phyloP scores from a whole-genome alignment of 2,329 filamentous ascomycete genomes.

The Colletotrichum euphorbiae region DNA sequence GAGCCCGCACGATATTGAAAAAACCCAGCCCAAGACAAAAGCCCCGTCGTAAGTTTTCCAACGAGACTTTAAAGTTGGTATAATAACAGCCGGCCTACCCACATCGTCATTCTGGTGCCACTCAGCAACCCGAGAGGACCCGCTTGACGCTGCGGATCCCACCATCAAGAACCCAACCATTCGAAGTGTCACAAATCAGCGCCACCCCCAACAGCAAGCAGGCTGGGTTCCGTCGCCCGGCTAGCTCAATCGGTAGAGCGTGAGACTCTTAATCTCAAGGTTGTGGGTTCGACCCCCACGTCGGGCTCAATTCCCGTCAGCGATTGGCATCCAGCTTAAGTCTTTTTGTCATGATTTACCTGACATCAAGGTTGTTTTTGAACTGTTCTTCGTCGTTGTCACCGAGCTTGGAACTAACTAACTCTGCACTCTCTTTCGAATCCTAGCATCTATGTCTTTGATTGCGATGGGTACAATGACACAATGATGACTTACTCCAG shows the following conservation, averaged over 20 bases:
- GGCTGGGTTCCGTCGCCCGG: conserved; percentile 53
- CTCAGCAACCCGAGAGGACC: neutral
- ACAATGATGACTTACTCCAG: too few species aligned
- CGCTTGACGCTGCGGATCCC: neutral
- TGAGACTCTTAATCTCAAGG: conserved; percentile 76
- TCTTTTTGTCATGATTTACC: conserved; percentile 1
- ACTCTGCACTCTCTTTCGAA: too few species aligned
- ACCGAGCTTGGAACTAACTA: too few species aligned
- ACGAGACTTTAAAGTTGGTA: too few species aligned
- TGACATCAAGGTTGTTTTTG: neutral
- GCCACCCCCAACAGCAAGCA: neutral
- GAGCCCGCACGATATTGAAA: too few species aligned
- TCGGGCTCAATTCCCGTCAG: conserved; percentile 37
- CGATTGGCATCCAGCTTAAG: conserved; percentile 10
- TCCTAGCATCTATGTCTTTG: too few species aligned
- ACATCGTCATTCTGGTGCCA: too few species aligned
- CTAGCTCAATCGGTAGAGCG: conserved; percentile 80
- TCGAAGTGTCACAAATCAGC: neutral
- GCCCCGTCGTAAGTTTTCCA: too few species aligned
- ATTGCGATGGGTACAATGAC: too few species aligned
- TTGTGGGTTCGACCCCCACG: conserved; percentile 62
- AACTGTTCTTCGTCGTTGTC: too few species aligned
- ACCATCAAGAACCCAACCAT: neutral
- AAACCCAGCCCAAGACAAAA: too few species aligned
- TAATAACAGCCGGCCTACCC: too few species aligned